Conservation (phyloP, 202 grass and related monocot species). For the Hordeum pubiflorum region DNA sequence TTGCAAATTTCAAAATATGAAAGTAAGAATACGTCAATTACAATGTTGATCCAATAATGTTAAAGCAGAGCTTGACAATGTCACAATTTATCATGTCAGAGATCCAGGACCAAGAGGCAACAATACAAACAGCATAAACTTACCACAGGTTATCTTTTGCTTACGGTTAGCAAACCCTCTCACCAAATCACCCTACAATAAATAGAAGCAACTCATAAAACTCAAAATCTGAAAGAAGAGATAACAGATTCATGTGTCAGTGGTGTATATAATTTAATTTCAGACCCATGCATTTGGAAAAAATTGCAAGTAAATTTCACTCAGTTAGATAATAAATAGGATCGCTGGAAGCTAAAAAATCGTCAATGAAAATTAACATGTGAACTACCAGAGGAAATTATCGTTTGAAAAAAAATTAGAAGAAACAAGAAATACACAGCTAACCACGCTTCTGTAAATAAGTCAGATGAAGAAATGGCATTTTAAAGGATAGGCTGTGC, state of each 20-base stretch:
- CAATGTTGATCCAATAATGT: neutral
- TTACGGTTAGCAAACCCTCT: slow-evolving; percentile 53
- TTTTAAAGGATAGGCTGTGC: neutral
- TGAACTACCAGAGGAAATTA: neutral
- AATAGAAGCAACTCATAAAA: slow-evolving; percentile 26
- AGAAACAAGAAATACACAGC: neutral
- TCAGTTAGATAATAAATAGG: neutral
- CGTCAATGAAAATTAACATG: neutral
- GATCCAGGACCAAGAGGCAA: neutral
- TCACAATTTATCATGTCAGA: neutral
- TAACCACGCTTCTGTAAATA: neutral
- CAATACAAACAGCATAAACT: slow-evolving; percentile 27
- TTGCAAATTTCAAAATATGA: neutral
- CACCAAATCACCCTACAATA: slow-evolving; percentile 65
- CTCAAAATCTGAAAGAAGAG: neutral
- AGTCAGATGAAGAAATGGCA: neutral
- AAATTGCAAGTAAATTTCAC: neutral
- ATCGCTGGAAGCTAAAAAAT: neutral
- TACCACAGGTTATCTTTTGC: slow-evolving; percentile 65
- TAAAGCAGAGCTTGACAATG: neutral
- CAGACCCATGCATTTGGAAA: neutral
- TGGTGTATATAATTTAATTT: neutral
- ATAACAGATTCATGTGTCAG: neutral
- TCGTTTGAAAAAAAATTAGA: neutral
- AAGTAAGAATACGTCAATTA: neutral